phyloP scores from a whole-genome alignment of 2,329 filamentous ascomycete genomes.

The Pseudogymnoascus sp. region DNA sequence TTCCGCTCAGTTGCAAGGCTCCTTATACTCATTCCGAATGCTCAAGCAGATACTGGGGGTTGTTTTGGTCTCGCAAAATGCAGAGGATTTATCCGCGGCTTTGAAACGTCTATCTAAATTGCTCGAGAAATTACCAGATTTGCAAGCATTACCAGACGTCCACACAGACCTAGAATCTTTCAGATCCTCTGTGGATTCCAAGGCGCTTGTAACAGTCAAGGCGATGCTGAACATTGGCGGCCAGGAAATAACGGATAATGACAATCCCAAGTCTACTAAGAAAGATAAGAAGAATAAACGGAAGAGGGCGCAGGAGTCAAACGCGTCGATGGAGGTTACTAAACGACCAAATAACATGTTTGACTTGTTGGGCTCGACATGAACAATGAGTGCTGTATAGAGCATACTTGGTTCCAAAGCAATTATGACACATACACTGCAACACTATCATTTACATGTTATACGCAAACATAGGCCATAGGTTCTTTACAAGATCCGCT shows the following conservation, averaged over 20 bases:
- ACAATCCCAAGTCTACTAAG: neutral
- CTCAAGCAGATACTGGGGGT: conserved; percentile 26
- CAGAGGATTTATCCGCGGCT: neutral
- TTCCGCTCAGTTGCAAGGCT: conserved; percentile 26
- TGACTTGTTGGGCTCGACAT: neutral
- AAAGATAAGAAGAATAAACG: conserved; percentile 7
- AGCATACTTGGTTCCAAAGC: neutral
- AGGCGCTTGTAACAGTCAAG: neutral
- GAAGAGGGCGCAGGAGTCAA: neutral
- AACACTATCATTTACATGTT: neutral
- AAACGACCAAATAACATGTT: conserved; percentile 7
- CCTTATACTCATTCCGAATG: conserved; percentile 29
- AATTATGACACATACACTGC: neutral
- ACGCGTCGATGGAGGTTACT: neutral
- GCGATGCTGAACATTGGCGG: neutral
- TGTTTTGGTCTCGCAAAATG: neutral
- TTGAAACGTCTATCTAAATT: neutral
- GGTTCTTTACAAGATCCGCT: neutral
- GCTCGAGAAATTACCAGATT: neutral
- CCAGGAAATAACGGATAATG: neutral
- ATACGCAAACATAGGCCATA: neutral
- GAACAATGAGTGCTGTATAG: neutral
- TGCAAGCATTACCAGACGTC: neutral
- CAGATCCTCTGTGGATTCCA: neutral
- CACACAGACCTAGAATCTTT: neutral